phyloP scores from a whole-genome alignment of 441 rosid genomes.

The Pelargonium cotyledonis region DNA sequence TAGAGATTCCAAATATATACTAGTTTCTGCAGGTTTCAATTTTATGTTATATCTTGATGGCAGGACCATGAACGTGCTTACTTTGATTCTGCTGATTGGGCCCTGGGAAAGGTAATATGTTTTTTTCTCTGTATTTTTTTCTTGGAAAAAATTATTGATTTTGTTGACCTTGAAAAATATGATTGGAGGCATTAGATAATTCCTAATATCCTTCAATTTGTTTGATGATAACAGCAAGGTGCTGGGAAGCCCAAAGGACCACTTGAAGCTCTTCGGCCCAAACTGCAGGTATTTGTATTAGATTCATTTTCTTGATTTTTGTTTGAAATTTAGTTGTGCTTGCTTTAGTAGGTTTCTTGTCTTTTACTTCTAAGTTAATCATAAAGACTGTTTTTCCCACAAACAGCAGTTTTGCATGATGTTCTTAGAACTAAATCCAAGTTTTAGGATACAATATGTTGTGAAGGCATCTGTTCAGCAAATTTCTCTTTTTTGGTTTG shows the following conservation, averaged over 20 bases:
- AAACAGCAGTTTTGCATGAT: neutral
- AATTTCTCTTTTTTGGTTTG: no score
- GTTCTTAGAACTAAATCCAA: neutral
- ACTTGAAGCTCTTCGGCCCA: constrained; percentile 96
- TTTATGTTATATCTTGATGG: constrained; percentile 20
- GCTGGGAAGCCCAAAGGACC: constrained; percentile 98
- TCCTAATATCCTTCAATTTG: constrained; percentile 1
- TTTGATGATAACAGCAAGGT: constrained; percentile 72
- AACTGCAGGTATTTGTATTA: constrained; percentile 60
- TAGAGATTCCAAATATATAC: neutral
- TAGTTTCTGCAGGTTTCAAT: constrained; percentile 13
- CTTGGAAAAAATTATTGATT: neutral
- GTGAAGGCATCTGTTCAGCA: no score
- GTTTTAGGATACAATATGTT: neutral
- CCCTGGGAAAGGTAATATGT: constrained; percentile 92
- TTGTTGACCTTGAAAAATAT: constrained; percentile 1
- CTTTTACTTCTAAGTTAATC: neutral
- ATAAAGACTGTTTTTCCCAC: neutral
- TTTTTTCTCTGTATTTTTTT: constrained; percentile 12
- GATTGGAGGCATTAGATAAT: constrained; percentile 6
- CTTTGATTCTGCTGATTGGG: constrained; percentile 99
- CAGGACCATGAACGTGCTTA: constrained; percentile 98
- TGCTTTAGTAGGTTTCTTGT: neutral
- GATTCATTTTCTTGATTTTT: neutral
- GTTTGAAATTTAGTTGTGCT: neutral